Base-by-base conservation (phyloP, 176 grass and related monocot genomes). In the Raddia guianensis region DNA sequence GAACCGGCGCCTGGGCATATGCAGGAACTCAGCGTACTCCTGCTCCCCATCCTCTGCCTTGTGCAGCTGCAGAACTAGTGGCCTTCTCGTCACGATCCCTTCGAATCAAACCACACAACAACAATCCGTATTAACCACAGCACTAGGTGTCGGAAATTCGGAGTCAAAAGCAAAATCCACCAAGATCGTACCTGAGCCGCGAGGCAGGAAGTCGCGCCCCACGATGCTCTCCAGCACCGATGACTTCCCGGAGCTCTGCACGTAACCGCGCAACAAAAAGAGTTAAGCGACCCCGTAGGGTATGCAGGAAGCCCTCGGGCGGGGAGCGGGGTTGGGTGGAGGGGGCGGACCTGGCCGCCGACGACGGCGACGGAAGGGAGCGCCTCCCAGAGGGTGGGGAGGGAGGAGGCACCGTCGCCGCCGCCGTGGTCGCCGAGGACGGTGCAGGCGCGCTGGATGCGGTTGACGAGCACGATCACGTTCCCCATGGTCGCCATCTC, bases 41-140 rank as follows among this genome's bases (percentile, higher is more conserved):
- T 86, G 75, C 73, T 61, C 80, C 15, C 95, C 90, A 0, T 86
- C 86, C 59, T 93, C 78, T 8, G 81, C 91, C 81, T 94, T 94
- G 48, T 98, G 87, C 52, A 98, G 90, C 82, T 98, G 95, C 77
- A 98, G 79, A 59, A 98, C 95, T 61, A 98, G 80, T 3, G 95
- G 95, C 81, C 95, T 86, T 68, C 95, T 89, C 57, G 95, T 98
- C 90, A 98, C 95, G 82, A 98, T 98, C 35, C 95, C 95, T 98
- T 65, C 8, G 45, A 43, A 73, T 5, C 52, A 51, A 79, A 88
- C 15, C 75, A 79, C n/a, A 60, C n/a, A 69, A 5, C 34, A 14
- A 52, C 64, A 68, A 59, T 33, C 27, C 37, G 61, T 14, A 43
- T 84, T 75, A 52, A 8, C 66, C 16, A 59, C 27, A 33, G 8